Percentiles rank a stretch among this genome's conserved stretches.
These are phyloP conservation scores for Suillus occidentalis DNA, from an alignment of 768 basidiomycete genomes.

Conservation along the genomic window DNA sequence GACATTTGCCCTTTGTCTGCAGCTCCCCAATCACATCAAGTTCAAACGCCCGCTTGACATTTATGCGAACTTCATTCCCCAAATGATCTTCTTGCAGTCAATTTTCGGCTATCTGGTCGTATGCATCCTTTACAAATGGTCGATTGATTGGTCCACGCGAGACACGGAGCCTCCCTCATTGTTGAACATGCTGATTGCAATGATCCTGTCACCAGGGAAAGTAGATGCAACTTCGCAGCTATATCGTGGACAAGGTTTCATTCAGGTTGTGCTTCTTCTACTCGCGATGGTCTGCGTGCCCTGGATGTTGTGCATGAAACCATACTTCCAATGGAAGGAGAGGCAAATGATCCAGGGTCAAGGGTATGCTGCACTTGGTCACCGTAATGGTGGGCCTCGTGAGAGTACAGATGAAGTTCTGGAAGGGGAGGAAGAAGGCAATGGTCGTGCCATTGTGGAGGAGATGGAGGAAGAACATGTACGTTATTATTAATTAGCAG, in stretches of 20 bases:
- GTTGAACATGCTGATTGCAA: slow-evolving; percentile 92
- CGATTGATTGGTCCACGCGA: slow-evolving; percentile 81
- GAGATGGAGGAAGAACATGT: slow-evolving; percentile 72
- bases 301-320: slow-evolving; percentile 91
- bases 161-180: slow-evolving; percentile 79
- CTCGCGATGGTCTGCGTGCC: slow-evolving; percentile 89
- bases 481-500: slow-evolving; percentile 32
- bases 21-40: slow-evolving; percentile 92
- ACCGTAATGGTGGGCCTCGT: slow-evolving; percentile 53
- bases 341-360: slow-evolving; percentile 78
- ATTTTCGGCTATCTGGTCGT: slow-evolving; percentile 96
- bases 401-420: slow-evolving; percentile 60
- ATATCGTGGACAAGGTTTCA: slow-evolving; percentile 82
- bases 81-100: slow-evolving; percentile 95
- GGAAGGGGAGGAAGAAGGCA: slow-evolving; percentile 81
- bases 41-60: slow-evolving; percentile 88
- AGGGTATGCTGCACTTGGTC: slow-evolving; percentile 75
- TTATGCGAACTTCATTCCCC: slow-evolving; percentile 94
- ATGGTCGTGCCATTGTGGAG: slow-evolving; percentile 72
- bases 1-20: slow-evolving; percentile 96
- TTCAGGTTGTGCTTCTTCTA: slow-evolving; percentile 78
- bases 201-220: slow-evolving; percentile 91
- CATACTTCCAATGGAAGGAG: slow-evolving; percentile 90
- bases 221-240: slow-evolving; percentile 69
- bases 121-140: slow-evolving; percentile 98